phyloP scores from a whole-genome alignment of 257 asterid species.

The Solanum chilense region DNA sequence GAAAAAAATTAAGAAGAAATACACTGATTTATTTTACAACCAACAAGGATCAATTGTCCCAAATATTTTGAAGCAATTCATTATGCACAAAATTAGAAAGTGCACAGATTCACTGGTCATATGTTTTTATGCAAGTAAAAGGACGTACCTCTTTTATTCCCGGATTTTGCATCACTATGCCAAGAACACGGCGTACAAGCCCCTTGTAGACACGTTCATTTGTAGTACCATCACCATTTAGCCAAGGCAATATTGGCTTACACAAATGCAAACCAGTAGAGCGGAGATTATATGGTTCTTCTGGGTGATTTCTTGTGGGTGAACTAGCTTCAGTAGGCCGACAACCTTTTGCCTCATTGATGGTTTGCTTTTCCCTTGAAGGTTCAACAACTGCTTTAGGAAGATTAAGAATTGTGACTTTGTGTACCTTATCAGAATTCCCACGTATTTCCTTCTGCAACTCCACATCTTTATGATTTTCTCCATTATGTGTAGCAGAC shows the following conservation, averaged over 20 bases:
- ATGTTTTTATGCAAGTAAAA: not conserved
- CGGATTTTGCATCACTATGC: constrained; percentile 86
- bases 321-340: constrained; percentile 24
- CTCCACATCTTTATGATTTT: constrained; percentile 4
- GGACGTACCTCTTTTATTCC: constrained; percentile 71
- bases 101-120: not conserved
- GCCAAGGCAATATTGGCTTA: constrained; percentile 78
- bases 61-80: not conserved
- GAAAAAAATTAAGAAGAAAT: not conserved
- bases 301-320: constrained; percentile 8
- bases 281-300: constrained; percentile 14
- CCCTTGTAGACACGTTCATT: constrained; percentile 78
- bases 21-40: not conserved
- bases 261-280: constrained; percentile 22
- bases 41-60: not conserved
- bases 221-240: constrained; percentile 77
- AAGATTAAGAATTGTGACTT: constrained; percentile 69
- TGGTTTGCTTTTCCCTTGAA: constrained; percentile 15
- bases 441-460: constrained; percentile 21
- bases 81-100: not conserved
- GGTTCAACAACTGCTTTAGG: constrained; percentile 35
- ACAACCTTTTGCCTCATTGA: constrained; percentile 10
- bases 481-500: constrained; percentile 8
- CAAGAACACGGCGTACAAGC: constrained; percentile 68
- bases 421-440: constrained; percentile 39